Base-by-base conservation (phyloP, 106 monocot species). In the Cymbidium sinense region DNA sequence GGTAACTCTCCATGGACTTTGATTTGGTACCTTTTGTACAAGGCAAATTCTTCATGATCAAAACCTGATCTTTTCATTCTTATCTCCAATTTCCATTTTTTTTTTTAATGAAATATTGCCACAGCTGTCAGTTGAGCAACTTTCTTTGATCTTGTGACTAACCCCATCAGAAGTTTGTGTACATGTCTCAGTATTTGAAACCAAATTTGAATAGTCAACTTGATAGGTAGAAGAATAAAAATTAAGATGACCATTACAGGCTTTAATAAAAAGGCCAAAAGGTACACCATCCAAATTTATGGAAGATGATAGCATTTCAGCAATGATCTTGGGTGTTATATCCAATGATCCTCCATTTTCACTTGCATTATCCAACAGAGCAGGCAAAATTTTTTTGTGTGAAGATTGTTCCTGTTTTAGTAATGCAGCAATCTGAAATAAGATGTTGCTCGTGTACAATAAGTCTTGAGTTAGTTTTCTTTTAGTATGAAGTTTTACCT, bases 191-290 rank as follows among this genome's bases (percentile, higher is more conserved):
- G n/a, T n/a, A n/a, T n/a, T n/a, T n/a, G n/a, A n/a, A n/a, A n/a
- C n/a, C n/a, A n/a, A 30, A 58, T 69, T 36, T 27, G 18, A 70
- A 50, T 67, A 50, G 21, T 34, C 41, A 58, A 8, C 34, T 41
- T 79, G 30, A 69, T 79, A 80, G 1, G 28, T 76, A 35, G 77
- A 36, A 23, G 94, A 86, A 80, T 94, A 98, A 79, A 98, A 94
- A 79, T 98, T 98, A 61, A 98, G 88, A 50, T 98, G 89, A 2
- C 94, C n/a, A n/a, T n/a, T n/a, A n/a, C n/a, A n/a, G n/a, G n/a
- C n/a, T n/a, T n/a, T n/a, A n/a, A n/a, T n/a, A n/a, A n/a, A n/a
- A n/a, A n/a, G n/a, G n/a, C n/a, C n/a, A n/a, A n/a, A n/a, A n/a
- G n/a, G n/a, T n/a, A n/a, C n/a, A n/a, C n/a, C n/a, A n/a, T n/a